Conservation (phyloP, 2,329 filamentous ascomycete species). For the Fusarium euwallaceae region DNA sequence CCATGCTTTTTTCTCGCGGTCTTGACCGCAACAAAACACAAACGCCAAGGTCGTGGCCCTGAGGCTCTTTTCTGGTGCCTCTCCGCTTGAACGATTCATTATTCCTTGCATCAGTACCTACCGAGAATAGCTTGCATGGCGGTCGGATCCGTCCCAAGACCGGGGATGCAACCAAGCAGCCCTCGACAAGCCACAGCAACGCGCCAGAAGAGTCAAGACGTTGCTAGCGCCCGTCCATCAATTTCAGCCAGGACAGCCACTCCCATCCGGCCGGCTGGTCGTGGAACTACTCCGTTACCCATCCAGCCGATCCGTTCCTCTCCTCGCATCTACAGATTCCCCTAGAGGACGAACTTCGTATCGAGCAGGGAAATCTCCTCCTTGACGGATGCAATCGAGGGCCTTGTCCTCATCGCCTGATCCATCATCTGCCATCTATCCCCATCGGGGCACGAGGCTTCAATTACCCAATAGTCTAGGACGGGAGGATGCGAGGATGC, state of each 20-base stretch:
- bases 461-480: constrained; percentile 23
- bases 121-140: constrained; percentile 24
- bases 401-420: constrained; percentile 22
- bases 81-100: constrained; percentile 27
- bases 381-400: neutral
- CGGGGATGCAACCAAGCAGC: constrained; percentile 7
- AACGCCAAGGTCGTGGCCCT: neutral
- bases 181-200: constrained; percentile 25
- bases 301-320: constrained; percentile 23
- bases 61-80: constrained; percentile 11
- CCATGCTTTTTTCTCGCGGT: neutral
- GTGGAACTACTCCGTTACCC: constrained; percentile 20
- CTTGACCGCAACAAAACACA: constrained; percentile 3
- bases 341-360: neutral
- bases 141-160: constrained; percentile 9
- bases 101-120: constrained; percentile 18
- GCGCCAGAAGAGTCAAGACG: constrained; percentile 33
- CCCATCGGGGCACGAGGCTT: constrained; percentile 18
- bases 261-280: constrained; percentile 13
- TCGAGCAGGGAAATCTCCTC: neutral
- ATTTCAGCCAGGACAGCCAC: constrained; percentile 8
- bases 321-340: constrained; percentile 1
- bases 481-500: constrained; percentile 22
- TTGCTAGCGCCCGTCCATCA: constrained; percentile 40
- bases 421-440: constrained; percentile 23